Percentiles rank a stretch among this genome's conserved stretches.
Evolutionary conservation across 192 early-diverging fungal genomes (phyloP).

Genomic region (Coemansia erecta): DNA sequence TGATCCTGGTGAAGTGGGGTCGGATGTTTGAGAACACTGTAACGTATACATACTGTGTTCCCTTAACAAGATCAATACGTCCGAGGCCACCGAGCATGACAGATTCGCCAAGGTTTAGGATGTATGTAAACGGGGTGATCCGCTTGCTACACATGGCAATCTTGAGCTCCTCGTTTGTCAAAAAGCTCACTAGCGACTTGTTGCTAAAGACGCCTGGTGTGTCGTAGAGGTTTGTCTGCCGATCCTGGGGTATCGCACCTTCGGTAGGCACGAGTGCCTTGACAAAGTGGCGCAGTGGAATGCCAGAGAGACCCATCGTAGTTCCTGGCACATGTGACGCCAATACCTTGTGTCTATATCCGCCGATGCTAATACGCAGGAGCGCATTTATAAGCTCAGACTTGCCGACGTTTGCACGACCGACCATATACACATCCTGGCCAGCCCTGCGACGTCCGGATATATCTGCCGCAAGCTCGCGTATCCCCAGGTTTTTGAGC

Average conservation of each 20-base stretch:
- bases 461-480: constrained; percentile 53
- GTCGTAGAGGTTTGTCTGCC: constrained; percentile 52
- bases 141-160: constrained; percentile 41
- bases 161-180: constrained; percentile 57
- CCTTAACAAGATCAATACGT: constrained; percentile 58
- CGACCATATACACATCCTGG: constrained; percentile 69
- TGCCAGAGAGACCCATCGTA: constrained; percentile 62
- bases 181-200: constrained; percentile 51
- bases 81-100: constrained; percentile 60
- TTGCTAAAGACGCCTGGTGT: constrained; percentile 66
- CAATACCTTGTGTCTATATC: constrained; percentile 55
- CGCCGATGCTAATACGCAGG: constrained; percentile 54
- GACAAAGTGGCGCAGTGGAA: constrained; percentile 59
- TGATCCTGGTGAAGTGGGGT: constrained; percentile 60
- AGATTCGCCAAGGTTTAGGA: constrained; percentile 53
- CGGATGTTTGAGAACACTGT: constrained; percentile 57
- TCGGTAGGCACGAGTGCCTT: constrained; percentile 40
- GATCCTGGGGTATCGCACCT: constrained; percentile 33
- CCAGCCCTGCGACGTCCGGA: constrained; percentile 30
- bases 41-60: constrained; percentile 47
- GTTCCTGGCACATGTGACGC: constrained; percentile 69
- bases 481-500: constrained; percentile 57
- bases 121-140: constrained; percentile 57
- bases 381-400: constrained; percentile 69
- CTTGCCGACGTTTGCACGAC: constrained; percentile 76